phyloP scores from a whole-genome alignment of 2,329 filamentous ascomycete genomes.

The Fusarium tupiense region DNA sequence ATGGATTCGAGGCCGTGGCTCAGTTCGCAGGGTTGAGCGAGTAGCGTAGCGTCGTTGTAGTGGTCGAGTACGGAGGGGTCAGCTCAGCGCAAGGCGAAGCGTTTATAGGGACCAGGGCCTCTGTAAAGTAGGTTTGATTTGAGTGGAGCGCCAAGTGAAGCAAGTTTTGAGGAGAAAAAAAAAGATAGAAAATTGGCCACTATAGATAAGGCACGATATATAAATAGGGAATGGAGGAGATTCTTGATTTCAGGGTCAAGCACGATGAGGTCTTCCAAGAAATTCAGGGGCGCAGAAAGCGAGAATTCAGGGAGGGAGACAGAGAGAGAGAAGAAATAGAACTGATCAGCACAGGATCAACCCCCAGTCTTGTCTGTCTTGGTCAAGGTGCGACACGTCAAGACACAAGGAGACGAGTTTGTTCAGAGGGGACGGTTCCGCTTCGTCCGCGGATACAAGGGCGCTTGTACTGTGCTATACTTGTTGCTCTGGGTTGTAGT shows the following conservation, averaged over 20 bases:
- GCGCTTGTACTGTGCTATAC: not conserved
- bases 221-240: not conserved
- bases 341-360: constrained; percentile 32
- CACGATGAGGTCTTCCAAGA: constrained; percentile 12
- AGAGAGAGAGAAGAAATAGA: constrained; percentile 13
- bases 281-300: constrained; percentile 27
- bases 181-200: not conserved
- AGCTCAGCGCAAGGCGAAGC: constrained; percentile 35
- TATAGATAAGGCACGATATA: not conserved
- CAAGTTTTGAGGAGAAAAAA: not conserved
- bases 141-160: constrained; percentile 11
- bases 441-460: constrained; percentile 14
- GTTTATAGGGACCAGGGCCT: not conserved
- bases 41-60: not conserved
- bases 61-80: not conserved
- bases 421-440: constrained; percentile 30
- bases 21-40: constrained; percentile 4
- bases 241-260: not conserved
- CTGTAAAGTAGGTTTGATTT: not conserved
- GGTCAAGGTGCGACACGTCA: constrained; percentile 38
- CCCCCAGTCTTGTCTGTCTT: constrained; percentile 32
- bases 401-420: constrained; percentile 23
- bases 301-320: constrained; percentile 5
- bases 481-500: not conserved
- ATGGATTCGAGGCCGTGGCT: constrained; percentile 28